Conservation (phyloP, 164 flowering plant genomes). For the Amborella trichopoda region DNA sequence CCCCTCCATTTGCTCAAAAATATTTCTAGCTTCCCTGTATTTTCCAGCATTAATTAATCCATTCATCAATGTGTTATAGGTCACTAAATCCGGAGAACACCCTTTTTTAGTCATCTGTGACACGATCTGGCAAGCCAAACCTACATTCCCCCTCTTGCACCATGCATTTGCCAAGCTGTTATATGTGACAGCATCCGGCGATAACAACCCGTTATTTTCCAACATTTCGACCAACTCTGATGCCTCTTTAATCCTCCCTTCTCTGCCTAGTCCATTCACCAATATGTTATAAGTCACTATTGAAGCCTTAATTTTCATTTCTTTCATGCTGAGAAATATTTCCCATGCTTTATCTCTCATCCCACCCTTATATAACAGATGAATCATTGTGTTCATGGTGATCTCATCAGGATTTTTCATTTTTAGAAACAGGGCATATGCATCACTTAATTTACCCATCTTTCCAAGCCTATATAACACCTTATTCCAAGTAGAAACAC, state of each 20-base stretch:
- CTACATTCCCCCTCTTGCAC: constrained; percentile 6
- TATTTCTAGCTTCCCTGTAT: constrained; percentile 7
- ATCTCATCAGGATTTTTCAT: constrained; percentile 10
- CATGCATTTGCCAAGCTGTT: constrained; percentile 8
- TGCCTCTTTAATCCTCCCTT: constrained; percentile 7
- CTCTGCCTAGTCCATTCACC: constrained; percentile 13
- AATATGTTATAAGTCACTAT: constrained; percentile 14
- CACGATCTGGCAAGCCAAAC: constrained; percentile 9
- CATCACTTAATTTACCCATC: constrained; percentile 4
- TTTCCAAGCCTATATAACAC: constrained; percentile 9
- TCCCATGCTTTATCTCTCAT: constrained; percentile 11
- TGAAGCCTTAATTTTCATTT: constrained; percentile 11
- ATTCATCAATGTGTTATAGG: constrained; percentile 14
- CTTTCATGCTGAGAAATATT: constrained; percentile 9
- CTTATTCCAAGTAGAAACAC: constrained; percentile 12
- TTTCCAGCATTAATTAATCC: constrained; percentile 12
- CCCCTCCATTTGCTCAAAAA: constrained; percentile 13
- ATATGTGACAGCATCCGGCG: constrained; percentile 10
- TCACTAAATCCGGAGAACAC: constrained; percentile 11
- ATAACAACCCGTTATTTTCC: constrained; percentile 1
- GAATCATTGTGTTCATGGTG: constrained; percentile 14
- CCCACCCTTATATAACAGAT: constrained; percentile 12
- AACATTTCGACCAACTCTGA: constrained; percentile 8
- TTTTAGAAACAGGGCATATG: constrained; percentile 4
- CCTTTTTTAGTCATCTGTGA: constrained; percentile 10